Evolutionary conservation across 83 land plant species (phyloP).

Genomic region (Larix sibirica): DNA sequence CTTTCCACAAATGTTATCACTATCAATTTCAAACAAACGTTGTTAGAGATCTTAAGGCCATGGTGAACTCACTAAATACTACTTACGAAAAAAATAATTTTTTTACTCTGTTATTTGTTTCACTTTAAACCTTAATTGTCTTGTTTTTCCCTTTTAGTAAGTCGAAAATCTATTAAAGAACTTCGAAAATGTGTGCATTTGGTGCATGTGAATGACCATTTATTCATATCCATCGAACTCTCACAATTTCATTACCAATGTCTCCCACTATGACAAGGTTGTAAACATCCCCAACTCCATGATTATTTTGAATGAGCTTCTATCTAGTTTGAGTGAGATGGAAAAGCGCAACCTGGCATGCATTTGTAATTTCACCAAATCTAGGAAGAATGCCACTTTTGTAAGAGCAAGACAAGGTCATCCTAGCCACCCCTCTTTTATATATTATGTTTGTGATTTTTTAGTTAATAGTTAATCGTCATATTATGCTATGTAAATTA

Average conservation of each 20-base stretch:
- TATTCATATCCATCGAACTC: slow-evolving; percentile 34
- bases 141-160: slow-evolving; percentile 11
- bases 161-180: slow-evolving; percentile 35
- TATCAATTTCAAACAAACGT: too few relatives aligned
- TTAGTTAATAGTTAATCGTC: too few relatives aligned
- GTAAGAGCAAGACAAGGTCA: slow-evolving; percentile 42
- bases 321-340: slow-evolving; percentile 38
- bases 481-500: too few relatives aligned
- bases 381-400: slow-evolving; percentile 35
- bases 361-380: slow-evolving; percentile 40
- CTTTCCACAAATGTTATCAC: too few relatives aligned
- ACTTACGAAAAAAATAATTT: too few relatives aligned
- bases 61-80: slow-evolving; percentile 37
- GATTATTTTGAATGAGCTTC: slow-evolving; percentile 37
- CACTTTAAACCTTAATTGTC: not conserved
- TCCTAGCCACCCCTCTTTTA: slow-evolving; percentile 17
- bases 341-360: slow-evolving; percentile 36
- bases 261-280: slow-evolving; percentile 33
- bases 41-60: slow-evolving; percentile 29
- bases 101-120: too few relatives aligned
- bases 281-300: slow-evolving; percentile 43
- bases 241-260: slow-evolving; percentile 37
- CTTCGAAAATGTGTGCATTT: slow-evolving; percentile 34
- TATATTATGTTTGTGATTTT: too few relatives aligned
- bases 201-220: slow-evolving; percentile 36